Percentiles rank a stretch among this genome's conserved stretches.
Evolutionary conservation across 1,139 yeast genomes (phyloP).

Genomic region (Blastobotrys raffinosifermentans): DNA sequence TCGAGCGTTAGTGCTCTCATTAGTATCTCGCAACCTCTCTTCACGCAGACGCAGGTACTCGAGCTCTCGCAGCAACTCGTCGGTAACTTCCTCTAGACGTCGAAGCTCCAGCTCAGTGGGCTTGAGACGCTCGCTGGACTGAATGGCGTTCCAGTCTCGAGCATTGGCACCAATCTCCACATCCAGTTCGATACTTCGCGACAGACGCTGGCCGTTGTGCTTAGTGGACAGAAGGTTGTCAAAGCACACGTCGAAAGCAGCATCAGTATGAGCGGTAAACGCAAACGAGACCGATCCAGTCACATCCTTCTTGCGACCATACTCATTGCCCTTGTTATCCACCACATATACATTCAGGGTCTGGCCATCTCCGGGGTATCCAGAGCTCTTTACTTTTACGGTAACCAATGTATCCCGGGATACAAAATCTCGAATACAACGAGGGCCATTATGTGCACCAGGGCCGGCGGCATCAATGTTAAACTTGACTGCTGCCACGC

Average conservation of each 20-base stretch:
- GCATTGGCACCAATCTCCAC: slow-evolving; percentile 96
- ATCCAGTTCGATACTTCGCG: slow-evolving; percentile 68
- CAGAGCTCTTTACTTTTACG: slow-evolving; percentile 67
- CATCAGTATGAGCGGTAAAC: slow-evolving; percentile 75
- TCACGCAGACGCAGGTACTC: slow-evolving; percentile 83
- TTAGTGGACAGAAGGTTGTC: slow-evolving; percentile 49
- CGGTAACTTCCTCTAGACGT: slow-evolving; percentile 73
- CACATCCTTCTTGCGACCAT: slow-evolving; percentile 37
- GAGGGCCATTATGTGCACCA: slow-evolving; percentile 34
- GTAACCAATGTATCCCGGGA: slow-evolving; percentile 75
- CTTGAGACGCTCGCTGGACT: slow-evolving; percentile 85
- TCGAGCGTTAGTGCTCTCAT: slow-evolving; percentile 79
- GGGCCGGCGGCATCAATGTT: slow-evolving; percentile 29
- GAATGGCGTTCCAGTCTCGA: slow-evolving; percentile 94
- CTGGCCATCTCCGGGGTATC: slow-evolving; percentile 82
- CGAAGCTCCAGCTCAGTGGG: slow-evolving; percentile 88
- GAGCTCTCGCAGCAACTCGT: slow-evolving; percentile 71
- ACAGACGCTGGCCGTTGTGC: slow-evolving; percentile 21
- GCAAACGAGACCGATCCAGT: slow-evolving; percentile 66
- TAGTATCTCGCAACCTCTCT: slow-evolving; percentile 89
- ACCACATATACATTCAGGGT: slow-evolving; percentile 37
- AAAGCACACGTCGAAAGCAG: slow-evolving; percentile 89
- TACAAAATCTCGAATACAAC: slow-evolving; percentile 88
- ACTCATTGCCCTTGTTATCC: slow-evolving; percentile 37
- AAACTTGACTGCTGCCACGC: slow-evolving; percentile 31